Evolutionary conservation across 345 rosid genomes (phyloP), one percentile per base, ranked within the genome.

Genomic region (Streptanthus diversifolius): DNA sequence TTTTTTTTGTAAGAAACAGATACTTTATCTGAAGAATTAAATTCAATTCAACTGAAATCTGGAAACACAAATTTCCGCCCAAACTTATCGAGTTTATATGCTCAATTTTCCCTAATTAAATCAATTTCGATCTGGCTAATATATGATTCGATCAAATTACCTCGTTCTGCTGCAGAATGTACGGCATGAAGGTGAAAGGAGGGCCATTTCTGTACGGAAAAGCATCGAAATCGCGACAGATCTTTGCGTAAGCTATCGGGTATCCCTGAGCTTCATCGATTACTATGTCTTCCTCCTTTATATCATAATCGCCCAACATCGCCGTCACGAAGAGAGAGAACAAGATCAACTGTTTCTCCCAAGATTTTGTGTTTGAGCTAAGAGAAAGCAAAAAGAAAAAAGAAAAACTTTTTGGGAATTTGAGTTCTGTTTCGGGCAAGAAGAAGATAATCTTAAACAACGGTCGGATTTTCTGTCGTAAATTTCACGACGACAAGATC

Each of bases 161-260:
- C 95, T 85, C 84, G 54, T 87, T 75, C 49, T 82, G 83, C 41
- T 83, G 91, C 70, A 84, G 71, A 75, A 71, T 40, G 51, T 80
- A 85, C 2, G 97, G 96, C 25, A 70, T 75, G 87, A 86, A 95
- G 5, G 87, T 75, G 71, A 85, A 85, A 47, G 97, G 97, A 78
- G 97, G 99, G 35, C 95, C 96, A 7, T 68, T 69, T 68, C 30
- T 70, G 67, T 75, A 88, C 5, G 82, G 79, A 3, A 74, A 80
- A 22, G 29, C 65, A 7, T 75, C 66, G 0, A 77, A 74, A 66
- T 83, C 90, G 48, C 87, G 77, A 77, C 92, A 90, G 58, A 90
- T 80, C 79, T 80, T 88, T 0, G 90, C 90, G 44, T 83, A 91
- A 33, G 96, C 95, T 79, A 74, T 80, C 5, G 99, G 97, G 80